A percentile compares a stretch with the other conserved stretches of the same genome.
phyloP scores from a whole-genome alignment of 2,329 filamentous ascomycete species.

The Aspergillus quadricinctus region DNA sequence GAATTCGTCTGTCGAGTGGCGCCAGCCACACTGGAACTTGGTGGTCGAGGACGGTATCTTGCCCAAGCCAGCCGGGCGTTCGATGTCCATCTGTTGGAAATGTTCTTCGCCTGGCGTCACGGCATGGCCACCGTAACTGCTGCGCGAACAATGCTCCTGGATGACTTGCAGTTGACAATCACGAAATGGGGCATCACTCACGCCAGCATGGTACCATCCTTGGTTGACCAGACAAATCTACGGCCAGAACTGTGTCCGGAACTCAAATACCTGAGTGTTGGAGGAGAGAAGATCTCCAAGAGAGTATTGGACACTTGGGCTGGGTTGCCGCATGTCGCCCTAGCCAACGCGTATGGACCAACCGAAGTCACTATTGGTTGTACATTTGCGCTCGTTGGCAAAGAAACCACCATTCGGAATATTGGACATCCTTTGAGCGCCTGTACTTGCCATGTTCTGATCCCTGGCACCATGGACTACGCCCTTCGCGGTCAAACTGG shows the following conservation, averaged over 20 bases:
- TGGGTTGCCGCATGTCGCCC: slow-evolving; percentile 16
- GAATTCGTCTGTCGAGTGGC: slow-evolving; percentile 23
- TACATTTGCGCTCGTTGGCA: slow-evolving; percentile 22
- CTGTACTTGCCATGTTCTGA: slow-evolving; percentile 23
- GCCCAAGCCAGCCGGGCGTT: slow-evolving; percentile 32
- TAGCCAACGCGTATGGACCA: slow-evolving; percentile 33
- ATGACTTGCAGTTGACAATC: slow-evolving; percentile 22
- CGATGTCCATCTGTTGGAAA: slow-evolving; percentile 28
- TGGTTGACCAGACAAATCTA: slow-evolving; percentile 22
- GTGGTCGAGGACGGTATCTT: slow-evolving; percentile 28
- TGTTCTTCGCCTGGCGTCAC: slow-evolving; percentile 29
- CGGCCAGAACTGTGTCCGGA: slow-evolving; percentile 21
- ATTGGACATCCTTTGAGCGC: slow-evolving; percentile 26
- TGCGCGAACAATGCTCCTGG: slow-evolving; percentile 23
- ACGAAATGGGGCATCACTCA: slow-evolving; percentile 27
- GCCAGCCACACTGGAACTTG: slow-evolving; percentile 20
- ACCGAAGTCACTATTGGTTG: slow-evolving; percentile 35
- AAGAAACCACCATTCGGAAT: slow-evolving; percentile 23
- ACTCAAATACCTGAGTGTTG: slow-evolving; percentile 27
- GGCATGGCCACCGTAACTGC: slow-evolving; percentile 26
- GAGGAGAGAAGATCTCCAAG: slow-evolving; percentile 35
- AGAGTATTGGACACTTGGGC: slow-evolving; percentile 30
- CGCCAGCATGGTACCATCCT: slow-evolving; percentile 27
- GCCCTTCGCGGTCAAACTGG: slow-evolving; percentile 24
- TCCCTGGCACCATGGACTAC: slow-evolving; percentile 21